Base-by-base conservation (phyloP, 495 filamentous ascomycete genomes). In the Emericellopsis terricola region DNA sequence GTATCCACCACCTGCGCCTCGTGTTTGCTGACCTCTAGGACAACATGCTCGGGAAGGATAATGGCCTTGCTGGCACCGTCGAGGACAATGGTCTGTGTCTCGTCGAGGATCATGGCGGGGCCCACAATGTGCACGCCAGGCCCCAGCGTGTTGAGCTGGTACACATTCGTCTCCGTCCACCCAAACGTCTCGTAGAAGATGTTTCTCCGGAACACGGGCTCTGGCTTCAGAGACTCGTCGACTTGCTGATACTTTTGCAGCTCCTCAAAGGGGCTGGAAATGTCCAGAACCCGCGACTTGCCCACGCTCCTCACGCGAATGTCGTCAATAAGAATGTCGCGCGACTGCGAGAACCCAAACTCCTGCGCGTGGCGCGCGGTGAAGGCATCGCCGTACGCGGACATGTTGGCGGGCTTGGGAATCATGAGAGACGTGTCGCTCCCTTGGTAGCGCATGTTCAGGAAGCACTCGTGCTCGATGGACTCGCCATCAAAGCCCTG, bases 71-170 rank as follows among this genome's bases (percentile, higher is more conserved):
- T 71, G 8, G 69, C 71, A 2, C 87, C 89, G 0, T 79, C 80
- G n/a, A 97, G 70, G 2, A 97, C 83, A 37, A 97, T 84, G 0
- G 89, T 97, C 51, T 97, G 89, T 2, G 89, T 97, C 20, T 83
- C 75, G 48, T 97, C 89, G 11, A 89, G 87, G 36, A 96, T 65
- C 39, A 96, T 78, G 0, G 89, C 89, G 7, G 89, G 89, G 0
- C 89, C 89, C 26, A 67, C 58, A 15, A 96, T 66, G 15, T 76
- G 71, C 38, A 78, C 73, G 9, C 82, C 79, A 23, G 83, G 69
- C 4, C 59, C 57, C 2, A 96, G 59, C 38, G 86, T 73, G 38
- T 79, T 71, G 0, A 97, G 65, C 43, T 80, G 77, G 52, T 85
- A 94, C 32, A 97, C 75, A 0, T 81, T 74, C 0, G 89, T 93